Base-by-base conservation (phyloP, 495 filamentous ascomycete genomes). In the Annulohypoxylon nitens region DNA sequence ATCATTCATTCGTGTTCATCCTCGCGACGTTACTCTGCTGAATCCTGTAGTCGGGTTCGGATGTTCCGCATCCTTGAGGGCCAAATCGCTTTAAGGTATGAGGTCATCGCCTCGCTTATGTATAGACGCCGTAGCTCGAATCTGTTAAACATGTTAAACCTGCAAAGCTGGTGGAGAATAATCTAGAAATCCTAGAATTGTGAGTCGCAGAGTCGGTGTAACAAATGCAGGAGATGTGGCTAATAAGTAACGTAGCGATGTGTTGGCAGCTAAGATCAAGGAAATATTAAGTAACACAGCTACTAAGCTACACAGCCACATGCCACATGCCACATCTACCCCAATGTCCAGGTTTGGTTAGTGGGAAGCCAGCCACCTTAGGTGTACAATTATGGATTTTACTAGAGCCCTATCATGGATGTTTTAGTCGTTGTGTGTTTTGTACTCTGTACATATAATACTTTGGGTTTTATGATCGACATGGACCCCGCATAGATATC, bases 191-290 rank as follows among this genome's bases (percentile, higher is more conserved):
- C 25, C 58, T 11, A 51, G 41, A 48, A 39, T 20, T 57, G 65
- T 64, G 61, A 62, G 61, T 64, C 53, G 65, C 64, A 37, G 54
- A 51, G 61, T 63, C 57, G 67, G 67, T 62, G 72, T 61, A 36
- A 33, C 50, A 54, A 65, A 54, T 61, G 69, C 51, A 45, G 48
- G 51, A 69, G 61, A 2, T 70, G 72, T 74, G 72, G 72, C 72
- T 74, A 74, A 74, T 70, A 64, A 63, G 62, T 70, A 64, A 65
- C 61, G 61, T 59, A 39, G 36, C 51, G 70, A 67, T 74, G 72
- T 51, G 72, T 55, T 74, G 72, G 72, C 72, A 58, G 36, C 55
- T 48, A 37, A 61, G 47, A 67, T 48, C 54, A 57, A 18, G 69
- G 47, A 67, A 39, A 50, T 67, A 11, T 67, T 58, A 30, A 55